Conservation (phyloP, 495 filamentous ascomycete genomes). For the Penicillium mononematosum region DNA sequence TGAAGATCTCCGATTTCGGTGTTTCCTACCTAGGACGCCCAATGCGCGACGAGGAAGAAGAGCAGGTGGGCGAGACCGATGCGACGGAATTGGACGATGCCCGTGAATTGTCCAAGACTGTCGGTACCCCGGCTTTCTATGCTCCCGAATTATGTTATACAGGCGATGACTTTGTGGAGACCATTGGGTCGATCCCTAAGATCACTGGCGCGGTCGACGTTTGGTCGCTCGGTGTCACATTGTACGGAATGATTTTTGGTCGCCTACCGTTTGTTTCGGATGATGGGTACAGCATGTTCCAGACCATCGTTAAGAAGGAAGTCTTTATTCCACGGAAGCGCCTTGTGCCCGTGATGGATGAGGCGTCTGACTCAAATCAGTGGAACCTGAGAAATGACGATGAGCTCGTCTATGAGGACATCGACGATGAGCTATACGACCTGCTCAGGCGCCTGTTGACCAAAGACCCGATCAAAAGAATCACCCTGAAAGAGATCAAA, state of each 20-base stretch:
- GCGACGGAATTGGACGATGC: constrained; percentile 84
- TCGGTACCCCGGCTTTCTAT: constrained; percentile 96
- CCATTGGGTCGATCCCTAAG: constrained; percentile 43
- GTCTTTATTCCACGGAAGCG: constrained; percentile 81
- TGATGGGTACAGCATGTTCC: constrained; percentile 87
- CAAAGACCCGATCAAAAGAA: constrained; percentile 85
- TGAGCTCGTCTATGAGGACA: constrained; percentile 78
- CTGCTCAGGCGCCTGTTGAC: constrained; percentile 76
- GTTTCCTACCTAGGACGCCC: constrained; percentile 93
- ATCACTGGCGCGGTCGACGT: constrained; percentile 84
- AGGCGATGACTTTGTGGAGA: constrained; percentile 47
- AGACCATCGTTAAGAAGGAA: constrained; percentile 84
- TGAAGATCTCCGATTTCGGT: constrained; percentile 99
- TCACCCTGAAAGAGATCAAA: constrained; percentile 89
- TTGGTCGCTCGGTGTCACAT: constrained; percentile 93
- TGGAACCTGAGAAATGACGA: constrained; percentile 55
- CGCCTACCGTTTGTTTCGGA: constrained; percentile 89
- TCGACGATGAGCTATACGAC: constrained; percentile 79
- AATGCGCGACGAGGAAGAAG: constrained; percentile 72
- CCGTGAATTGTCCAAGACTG: constrained; percentile 92
- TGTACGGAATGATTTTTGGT: constrained; percentile 93
- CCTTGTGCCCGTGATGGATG: constrained; percentile 69
- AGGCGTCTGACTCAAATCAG: constrained; percentile 44
- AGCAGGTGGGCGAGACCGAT: constrained; percentile 79
- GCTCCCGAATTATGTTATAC: constrained; percentile 96